Evolutionary conservation across 192 early-diverging fungal species (phyloP).

Genomic region (Umbelopsis isabellina): DNA sequence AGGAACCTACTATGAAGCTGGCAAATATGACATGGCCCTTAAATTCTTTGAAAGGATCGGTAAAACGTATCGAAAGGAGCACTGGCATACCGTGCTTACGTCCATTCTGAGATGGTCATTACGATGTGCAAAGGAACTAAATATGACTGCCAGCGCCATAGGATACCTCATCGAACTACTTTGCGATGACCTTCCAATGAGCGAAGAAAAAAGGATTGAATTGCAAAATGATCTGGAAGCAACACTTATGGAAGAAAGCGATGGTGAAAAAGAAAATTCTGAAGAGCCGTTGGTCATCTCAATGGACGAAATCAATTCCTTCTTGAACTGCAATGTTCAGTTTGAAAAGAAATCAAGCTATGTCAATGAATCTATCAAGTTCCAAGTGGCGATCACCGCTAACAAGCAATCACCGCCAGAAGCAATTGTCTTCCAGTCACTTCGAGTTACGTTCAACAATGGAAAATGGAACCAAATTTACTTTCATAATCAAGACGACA

Average conservation of each 20-base stretch:
- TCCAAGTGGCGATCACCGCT: constrained; percentile 61
- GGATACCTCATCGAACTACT: constrained; percentile 77
- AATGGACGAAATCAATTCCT: constrained; percentile 72
- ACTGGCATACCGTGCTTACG: constrained; percentile 72
- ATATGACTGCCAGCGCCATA: constrained; percentile 59
- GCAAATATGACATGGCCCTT: constrained; percentile 85
- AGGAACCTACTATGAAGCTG: constrained; percentile 72
- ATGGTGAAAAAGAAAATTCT: constrained; percentile 26
- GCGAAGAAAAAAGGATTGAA: constrained; percentile 30
- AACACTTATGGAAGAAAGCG: constrained; percentile 30
- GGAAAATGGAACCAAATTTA: constrained; percentile 56
- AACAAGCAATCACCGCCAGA: constrained; percentile 47
- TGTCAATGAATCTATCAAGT: constrained; percentile 57
- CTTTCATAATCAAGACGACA: constrained; percentile 35
- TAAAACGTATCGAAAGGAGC: constrained; percentile 88
- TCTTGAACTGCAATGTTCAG: constrained; percentile 56
- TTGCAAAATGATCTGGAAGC: constrained; percentile 47
- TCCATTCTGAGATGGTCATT: constrained; percentile 68
- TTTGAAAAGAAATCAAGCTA: constrained; percentile 50
- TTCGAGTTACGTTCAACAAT: constrained; percentile 66
- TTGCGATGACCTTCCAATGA: constrained; percentile 41
- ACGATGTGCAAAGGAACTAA: constrained; percentile 72
- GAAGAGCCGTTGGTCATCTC: constrained; percentile 36
- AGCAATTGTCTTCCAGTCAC: constrained; percentile 45
- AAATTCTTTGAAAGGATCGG: constrained; percentile 88